A percentile compares a stretch with the other conserved stretches of the same genome.
These are phyloP conservation scores for Venustampulla echinocandica DNA, from an alignment of 495 filamentous ascomycete genomes.

Conservation along the genomic window DNA sequence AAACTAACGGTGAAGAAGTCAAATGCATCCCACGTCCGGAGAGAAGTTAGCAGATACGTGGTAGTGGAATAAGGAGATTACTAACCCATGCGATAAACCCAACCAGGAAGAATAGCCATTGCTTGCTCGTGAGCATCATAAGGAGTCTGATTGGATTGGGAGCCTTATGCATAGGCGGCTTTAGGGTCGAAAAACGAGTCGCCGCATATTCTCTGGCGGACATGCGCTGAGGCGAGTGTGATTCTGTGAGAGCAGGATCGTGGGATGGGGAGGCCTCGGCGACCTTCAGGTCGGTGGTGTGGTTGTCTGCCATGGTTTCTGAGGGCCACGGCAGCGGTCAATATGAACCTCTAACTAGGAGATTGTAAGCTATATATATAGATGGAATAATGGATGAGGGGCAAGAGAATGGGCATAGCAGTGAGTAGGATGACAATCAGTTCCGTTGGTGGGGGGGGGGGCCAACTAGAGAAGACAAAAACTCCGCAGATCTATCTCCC, in stretches of 20 bases:
- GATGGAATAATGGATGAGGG: no score
- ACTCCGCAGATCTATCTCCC: no score
- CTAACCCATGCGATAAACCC: slow-evolving; percentile 62
- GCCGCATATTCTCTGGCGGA: slow-evolving; percentile 51
- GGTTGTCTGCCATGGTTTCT: slow-evolving; percentile 18
- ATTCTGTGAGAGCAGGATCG: slow-evolving; percentile 8
- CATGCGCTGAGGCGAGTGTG: slow-evolving; percentile 31
- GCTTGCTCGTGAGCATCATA: slow-evolving; percentile 56
- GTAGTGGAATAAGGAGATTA: slow-evolving; percentile 1
- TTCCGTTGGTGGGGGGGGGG: no score
- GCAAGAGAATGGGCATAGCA: no score
- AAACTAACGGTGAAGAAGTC: slow-evolving; percentile 89
- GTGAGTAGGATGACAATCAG: no score
- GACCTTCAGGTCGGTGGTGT: slow-evolving; percentile 7
- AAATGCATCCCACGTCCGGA: slow-evolving; percentile 72
- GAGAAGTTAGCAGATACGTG: slow-evolving; percentile 1
- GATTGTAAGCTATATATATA: no score
- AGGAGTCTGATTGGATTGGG: slow-evolving; percentile 72
- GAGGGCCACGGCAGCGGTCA: no score
- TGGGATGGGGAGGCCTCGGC: neutral
- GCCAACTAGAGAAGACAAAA: no score
- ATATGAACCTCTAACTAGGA: no score
- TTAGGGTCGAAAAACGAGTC: slow-evolving; percentile 64
- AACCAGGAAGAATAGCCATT: slow-evolving; percentile 81
- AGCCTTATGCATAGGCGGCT: slow-evolving; percentile 67